Percentiles rank a stretch among this genome's conserved stretches.
phyloP scores from a whole-genome alignment of 1,284 basidiomycete genomes.

The Leccinum fallax region DNA sequence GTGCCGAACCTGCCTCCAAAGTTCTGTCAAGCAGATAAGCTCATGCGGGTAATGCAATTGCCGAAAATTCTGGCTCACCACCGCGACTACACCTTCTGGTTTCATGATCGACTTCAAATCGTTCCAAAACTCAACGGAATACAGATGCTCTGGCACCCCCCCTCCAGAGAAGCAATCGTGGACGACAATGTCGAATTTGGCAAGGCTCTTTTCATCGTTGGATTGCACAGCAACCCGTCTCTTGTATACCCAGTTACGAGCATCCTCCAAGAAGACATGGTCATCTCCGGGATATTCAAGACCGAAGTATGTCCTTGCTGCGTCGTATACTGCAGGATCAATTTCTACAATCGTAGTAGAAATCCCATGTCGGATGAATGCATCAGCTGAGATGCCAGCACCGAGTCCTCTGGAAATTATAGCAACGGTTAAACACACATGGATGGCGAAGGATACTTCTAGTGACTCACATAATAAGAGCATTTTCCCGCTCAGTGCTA shows the following conservation, averaged over 20 bases:
- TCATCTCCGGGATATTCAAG: conserved; percentile 60
- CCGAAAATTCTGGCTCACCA: conserved; percentile 53
- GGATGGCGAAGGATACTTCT: neutral
- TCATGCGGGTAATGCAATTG: neutral
- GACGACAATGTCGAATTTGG: conserved; percentile 73
- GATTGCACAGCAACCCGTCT: conserved; percentile 38
- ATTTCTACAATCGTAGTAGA: conserved; percentile 81
- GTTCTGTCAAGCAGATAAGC: conserved; percentile 51
- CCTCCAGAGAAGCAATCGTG: conserved; percentile 95
- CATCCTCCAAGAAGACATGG: conserved; percentile 75
- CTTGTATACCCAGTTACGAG: conserved; percentile 60
- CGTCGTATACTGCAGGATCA: conserved; percentile 85
- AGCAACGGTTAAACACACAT: conserved; percentile 4
- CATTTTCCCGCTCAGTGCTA: conserved; percentile 46
- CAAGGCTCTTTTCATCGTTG: conserved; percentile 29
- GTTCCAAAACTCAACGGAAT: conserved; percentile 81
- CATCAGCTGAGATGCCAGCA: conserved; percentile 75
- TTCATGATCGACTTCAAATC: conserved; percentile 66
- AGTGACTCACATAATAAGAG: conserved; percentile 67
- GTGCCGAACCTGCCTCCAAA: conserved; percentile 71
- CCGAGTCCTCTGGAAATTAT: conserved; percentile 73
- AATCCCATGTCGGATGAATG: conserved; percentile 69
- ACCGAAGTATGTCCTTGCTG: conserved; percentile 77
- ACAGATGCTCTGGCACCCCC: conserved; percentile 79
- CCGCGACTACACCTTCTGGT: conserved; percentile 75